A percentile compares a stretch with the other conserved stretches of the same genome.
Evolutionary conservation across 495 filamentous ascomycete genomes (phyloP).

Genomic region (Physcia stellaris): DNA sequence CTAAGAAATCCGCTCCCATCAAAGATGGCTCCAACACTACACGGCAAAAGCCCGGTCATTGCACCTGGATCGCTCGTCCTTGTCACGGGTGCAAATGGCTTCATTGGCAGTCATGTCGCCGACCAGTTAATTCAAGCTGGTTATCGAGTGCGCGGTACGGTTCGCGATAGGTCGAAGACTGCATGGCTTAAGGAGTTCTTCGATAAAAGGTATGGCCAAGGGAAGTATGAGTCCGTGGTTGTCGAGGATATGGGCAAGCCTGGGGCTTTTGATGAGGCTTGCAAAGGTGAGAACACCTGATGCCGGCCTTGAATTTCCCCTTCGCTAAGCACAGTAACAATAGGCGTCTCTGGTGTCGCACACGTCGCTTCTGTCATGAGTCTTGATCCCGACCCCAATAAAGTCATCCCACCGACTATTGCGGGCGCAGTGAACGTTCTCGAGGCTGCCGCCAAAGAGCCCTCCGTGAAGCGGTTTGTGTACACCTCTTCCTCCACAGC

Average conservation of each 20-base stretch:
- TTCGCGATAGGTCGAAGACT: conserved; percentile 26
- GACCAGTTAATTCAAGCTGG: conserved; percentile 34
- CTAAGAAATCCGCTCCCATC: too few species aligned
- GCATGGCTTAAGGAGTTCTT: conserved; percentile 30
- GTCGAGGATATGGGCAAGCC: conserved; percentile 25
- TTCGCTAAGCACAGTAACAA: background rate
- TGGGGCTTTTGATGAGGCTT: conserved; percentile 26
- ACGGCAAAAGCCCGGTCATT: conserved; percentile 2
- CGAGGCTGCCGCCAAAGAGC: conserved; percentile 27
- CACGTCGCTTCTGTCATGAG: conserved; percentile 34
- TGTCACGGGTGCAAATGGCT: conserved; percentile 45
- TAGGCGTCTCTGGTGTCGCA: conserved; percentile 19
- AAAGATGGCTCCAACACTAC: background rate
- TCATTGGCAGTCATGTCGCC: conserved; percentile 37
- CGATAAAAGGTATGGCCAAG: conserved; percentile 24
- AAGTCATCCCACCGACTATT: conserved; percentile 30
- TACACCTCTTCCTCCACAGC: conserved; percentile 37
- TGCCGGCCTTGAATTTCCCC: background rate
- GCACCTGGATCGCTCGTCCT: conserved; percentile 19
- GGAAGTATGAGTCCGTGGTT: conserved; percentile 22
- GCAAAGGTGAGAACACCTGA: conserved; percentile 28
- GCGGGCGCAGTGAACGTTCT: conserved; percentile 26
- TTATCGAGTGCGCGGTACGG: conserved; percentile 38
- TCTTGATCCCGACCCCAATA: conserved; percentile 24
- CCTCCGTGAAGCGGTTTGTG: conserved; percentile 36